Conservation (phyloP, 331 rosid genomes). For the Malus hybrid region DNA sequence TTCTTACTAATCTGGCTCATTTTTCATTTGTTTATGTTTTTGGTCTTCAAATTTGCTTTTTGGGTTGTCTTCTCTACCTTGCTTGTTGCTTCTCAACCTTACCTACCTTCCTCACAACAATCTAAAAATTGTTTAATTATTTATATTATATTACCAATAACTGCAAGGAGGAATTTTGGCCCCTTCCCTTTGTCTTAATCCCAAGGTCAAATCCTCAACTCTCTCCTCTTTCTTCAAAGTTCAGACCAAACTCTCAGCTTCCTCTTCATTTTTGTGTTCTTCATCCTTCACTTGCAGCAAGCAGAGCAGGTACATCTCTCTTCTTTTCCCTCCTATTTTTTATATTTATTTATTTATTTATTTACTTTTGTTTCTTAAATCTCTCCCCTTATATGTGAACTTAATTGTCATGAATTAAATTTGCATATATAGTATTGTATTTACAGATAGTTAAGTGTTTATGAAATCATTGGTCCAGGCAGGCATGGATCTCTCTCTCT, state of each 20-base stretch:
- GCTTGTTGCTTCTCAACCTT: slow-evolving; percentile 29
- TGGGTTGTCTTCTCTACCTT: background rate
- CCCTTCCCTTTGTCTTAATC: slow-evolving; percentile 14
- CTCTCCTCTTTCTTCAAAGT: slow-evolving; percentile 19
- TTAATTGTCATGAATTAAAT: slow-evolving; percentile 6
- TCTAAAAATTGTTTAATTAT: background rate
- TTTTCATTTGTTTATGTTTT: background rate
- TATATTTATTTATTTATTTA: no score
- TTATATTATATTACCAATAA: background rate
- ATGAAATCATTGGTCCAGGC: background rate
- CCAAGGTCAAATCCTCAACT: slow-evolving; percentile 21
- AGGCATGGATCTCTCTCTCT: background rate
- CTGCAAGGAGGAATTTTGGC: slow-evolving; percentile 21
- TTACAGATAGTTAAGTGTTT: background rate
- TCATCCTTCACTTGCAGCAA: background rate
- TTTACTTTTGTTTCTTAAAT: background rate
- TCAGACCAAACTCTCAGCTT: slow-evolving; percentile 9
- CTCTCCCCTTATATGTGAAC: background rate
- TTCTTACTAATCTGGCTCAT: background rate
- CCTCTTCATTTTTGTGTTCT: slow-evolving; percentile 16
- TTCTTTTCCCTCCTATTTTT: background rate
- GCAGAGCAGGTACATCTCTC: slow-evolving; percentile 21
- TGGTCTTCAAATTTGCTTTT: background rate
- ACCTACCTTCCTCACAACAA: slow-evolving; percentile 20
- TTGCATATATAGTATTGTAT: background rate